Evolutionary conservation across 352 stramenopile species (phyloP).

Genomic region (Thalassiosira hispida): DNA sequence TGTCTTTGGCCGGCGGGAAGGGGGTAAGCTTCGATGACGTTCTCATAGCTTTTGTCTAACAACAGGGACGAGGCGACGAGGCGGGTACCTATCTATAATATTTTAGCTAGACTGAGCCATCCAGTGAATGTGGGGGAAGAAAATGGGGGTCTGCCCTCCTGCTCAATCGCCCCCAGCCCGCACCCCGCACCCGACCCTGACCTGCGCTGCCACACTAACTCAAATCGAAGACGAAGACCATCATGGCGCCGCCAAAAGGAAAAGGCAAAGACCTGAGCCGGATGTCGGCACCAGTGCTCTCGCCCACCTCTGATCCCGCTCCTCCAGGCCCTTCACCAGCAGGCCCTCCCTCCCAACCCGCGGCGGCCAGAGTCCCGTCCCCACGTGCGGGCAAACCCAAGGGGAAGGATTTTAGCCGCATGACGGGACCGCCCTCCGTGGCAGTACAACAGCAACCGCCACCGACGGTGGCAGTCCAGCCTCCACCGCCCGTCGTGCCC

Average conservation of each 20-base stretch:
- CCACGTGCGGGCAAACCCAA: constrained; percentile 38
- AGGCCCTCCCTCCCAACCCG: neutral
- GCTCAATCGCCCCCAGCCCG: too few species aligned
- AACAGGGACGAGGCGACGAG: too few species aligned
- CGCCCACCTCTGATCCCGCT: neutral
- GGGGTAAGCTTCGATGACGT: too few species aligned
- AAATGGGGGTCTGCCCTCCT: too few species aligned
- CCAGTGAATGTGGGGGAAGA: too few species aligned
- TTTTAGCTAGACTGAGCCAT: too few species aligned
- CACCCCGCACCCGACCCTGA: too few species aligned
- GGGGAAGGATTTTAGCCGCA: constrained; percentile 61
- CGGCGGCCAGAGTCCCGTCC: neutral
- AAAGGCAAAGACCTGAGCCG: constrained; percentile 55
- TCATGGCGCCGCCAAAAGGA: constrained; percentile 35
- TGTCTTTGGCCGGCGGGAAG: too few species aligned
- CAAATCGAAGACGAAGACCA: neutral
- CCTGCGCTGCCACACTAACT: too few species aligned
- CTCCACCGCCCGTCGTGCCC: too few species aligned
- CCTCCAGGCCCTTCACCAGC: neutral
- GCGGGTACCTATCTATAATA: too few species aligned
- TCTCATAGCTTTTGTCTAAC: too few species aligned
- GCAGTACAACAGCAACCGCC: neutral
- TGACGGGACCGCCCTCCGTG: constrained; percentile 24
- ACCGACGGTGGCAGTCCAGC: neutral
- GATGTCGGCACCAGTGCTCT: constrained; percentile 21